Evolutionary conservation across 768 basidiomycete genomes (phyloP).

Genomic region (Astraeus odoratus): DNA sequence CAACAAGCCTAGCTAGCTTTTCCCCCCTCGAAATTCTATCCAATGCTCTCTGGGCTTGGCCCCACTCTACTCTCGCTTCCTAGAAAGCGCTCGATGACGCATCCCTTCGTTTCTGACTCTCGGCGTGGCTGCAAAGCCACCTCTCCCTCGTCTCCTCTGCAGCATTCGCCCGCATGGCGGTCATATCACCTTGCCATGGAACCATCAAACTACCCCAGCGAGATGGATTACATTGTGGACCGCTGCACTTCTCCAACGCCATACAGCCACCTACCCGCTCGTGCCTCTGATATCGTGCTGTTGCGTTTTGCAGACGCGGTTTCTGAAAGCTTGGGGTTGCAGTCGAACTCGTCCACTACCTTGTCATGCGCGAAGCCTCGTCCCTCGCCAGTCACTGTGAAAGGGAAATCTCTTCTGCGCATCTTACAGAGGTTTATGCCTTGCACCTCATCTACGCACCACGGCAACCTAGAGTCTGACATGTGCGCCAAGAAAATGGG

Average conservation of each 20-base stretch:
- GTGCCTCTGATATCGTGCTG: background rate
- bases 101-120: background rate
- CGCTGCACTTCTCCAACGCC: conserved; percentile 3
- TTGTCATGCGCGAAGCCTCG: background rate
- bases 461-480: background rate
- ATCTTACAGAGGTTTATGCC: background rate
- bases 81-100: no score
- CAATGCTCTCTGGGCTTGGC: background rate
- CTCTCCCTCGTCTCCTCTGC: background rate
- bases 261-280: background rate
- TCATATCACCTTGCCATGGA: background rate
- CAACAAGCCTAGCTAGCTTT: no score
- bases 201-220: background rate
- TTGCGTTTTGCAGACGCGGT: background rate
- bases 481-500: background rate
- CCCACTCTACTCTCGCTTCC: no score
- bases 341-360: background rate
- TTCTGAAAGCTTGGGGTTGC: background rate
- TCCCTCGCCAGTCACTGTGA: background rate
- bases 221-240: background rate
- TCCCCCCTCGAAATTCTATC: no score
- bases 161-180: background rate
- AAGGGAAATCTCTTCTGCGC: background rate
- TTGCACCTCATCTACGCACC: background rate
- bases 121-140: background rate